These are phyloP conservation scores for Pythium dissotocum DNA, from an alignment of 352 stramenopile species.

Conservation along the genomic window DNA sequence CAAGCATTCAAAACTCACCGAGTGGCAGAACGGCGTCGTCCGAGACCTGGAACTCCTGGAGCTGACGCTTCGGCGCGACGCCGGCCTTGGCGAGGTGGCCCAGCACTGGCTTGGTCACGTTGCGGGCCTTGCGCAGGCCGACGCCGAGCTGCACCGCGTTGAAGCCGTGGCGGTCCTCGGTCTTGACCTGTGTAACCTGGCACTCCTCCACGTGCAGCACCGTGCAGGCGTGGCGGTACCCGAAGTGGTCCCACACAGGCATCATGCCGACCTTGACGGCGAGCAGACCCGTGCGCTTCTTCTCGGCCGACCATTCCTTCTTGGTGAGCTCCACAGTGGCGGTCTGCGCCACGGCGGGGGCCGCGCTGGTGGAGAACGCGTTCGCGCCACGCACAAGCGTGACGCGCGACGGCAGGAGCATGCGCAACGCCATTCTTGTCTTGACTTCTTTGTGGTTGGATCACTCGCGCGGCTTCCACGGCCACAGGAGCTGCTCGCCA, in stretches of 20 bases:
- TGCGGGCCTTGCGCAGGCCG: conserved; percentile 95
- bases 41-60: conserved; percentile 95
- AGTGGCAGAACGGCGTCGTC: conserved; percentile 87
- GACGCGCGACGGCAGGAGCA: conserved; percentile 16
- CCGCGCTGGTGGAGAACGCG: conserved; percentile 23
- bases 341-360: not conserved
- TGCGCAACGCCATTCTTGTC: conserved; percentile 19
- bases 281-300: conserved; percentile 88
- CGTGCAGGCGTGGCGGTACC: conserved; percentile 96
- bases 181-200: conserved; percentile 97
- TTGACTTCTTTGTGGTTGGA: conserved; percentile 3
- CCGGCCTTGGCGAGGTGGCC: conserved; percentile 92
- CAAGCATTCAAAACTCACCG: conserved; percentile 34
- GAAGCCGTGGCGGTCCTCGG: conserved; percentile 92
- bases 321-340: conserved; percentile 19
- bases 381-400: conserved; percentile 13
- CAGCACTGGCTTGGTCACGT: conserved; percentile 92
- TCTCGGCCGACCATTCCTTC: conserved; percentile 67
- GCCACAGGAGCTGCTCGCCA: conserved; percentile 5
- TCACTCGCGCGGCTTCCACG: not conserved
- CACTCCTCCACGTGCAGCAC: conserved; percentile 90
- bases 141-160: conserved; percentile 95
- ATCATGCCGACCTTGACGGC: conserved; percentile 99
- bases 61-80: conserved; percentile 92
- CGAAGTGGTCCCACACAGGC: conserved; percentile 98